Evolutionary conservation across 1,284 basidiomycete genomes (phyloP), one percentile per base, ranked within the genome.

Genomic region (Farysia itapuensis): DNA sequence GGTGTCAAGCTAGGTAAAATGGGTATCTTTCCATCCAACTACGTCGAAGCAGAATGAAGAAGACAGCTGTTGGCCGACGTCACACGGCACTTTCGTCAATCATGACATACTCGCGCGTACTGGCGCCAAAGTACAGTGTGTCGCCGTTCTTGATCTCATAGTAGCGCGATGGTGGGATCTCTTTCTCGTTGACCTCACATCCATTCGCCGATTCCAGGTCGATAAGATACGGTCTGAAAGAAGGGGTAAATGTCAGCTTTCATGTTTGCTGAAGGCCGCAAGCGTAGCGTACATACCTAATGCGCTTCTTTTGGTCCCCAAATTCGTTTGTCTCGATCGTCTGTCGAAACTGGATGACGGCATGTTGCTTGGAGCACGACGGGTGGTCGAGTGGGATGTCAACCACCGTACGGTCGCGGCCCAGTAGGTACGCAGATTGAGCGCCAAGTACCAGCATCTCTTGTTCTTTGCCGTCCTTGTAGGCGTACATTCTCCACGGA

Each of bases 341-440:
- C 70, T 87, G 86, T 18, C 94, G 87, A 79, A 88, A 92, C 79
- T 99, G 95, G 28, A 98, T 86, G 4, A 87, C 95, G 18, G 94
- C 93, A 73, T 99, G 95, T 76, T 99, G 95, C 76, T 99, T 99
- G 1, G 94, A 98, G 66, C 89, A 92, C 4, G 93, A 97, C 1
- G 93, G 92, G 75, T 99, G 94, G 51, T 94, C 91, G 29, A 96
- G 79, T 2, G 87, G 83, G 53, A 98, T 89, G 72, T 98, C 95
- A 19, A 53, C 58, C 11, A 68, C 61, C 6, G 39, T 51, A 20
- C 84, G 83, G 74, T 99, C 95, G 58, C 94, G 81, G 1, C 94
- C 95, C 51, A 96, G 83, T 6, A 98, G 82, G 77, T 97, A 98
- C 52, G 89, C 90, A 53, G 91, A 95, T 78, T 98, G 95, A 20